Base-by-base conservation (phyloP, 306 rosid species). In the Quercus wislizeni region DNA sequence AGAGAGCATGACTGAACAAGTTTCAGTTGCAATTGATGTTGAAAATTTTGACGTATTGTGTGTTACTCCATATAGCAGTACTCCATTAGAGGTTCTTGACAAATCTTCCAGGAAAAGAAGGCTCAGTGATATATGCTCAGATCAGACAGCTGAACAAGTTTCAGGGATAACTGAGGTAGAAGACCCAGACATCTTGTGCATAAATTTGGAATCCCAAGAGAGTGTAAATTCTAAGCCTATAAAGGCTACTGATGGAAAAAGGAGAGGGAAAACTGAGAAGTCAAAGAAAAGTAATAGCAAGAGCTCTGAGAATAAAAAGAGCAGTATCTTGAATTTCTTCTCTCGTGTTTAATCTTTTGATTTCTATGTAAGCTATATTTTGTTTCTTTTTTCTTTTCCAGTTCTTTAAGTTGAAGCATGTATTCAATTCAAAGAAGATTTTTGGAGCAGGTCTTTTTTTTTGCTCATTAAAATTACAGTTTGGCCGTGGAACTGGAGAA, bases 321-420 rank as follows among this genome's bases (percentile, higher is more conserved):
- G 76, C 72, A 85, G 84, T 58, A 91, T 95, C 86, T 76, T 92
- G 89, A 92, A 80, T 90, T 95, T 91, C 87, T 95, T 91, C 86
- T 84, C 94, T 65, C 80, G 92, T 38, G 88, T 95, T 77, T 91
- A 86, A 82, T 78, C 67, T 35, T 74, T 79, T 79, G 41, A 73
- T 56, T 52, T 28, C 7, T 61, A 51, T 23, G 23, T 21, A 2
- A 59, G 54, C 15, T 52, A 55, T 73, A 31, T 70, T 69, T 23
- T 61, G 18, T 63, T 72, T 33, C 18, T 8, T 17, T 55, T 17
- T 20, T 41, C 11, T 8, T 41, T 41, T 41, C 46, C 2, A 8
- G 46, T 69, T 8, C 62, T 83, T 68, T 15, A 21, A 21, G 55
- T 15, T 10, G 11, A 11, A 23, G n/a, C 55, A 6, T 71, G 0